Evolutionary conservation across 495 filamentous ascomycete species (phyloP).

Genomic region (Melanomma pulvis-pyrius): DNA sequence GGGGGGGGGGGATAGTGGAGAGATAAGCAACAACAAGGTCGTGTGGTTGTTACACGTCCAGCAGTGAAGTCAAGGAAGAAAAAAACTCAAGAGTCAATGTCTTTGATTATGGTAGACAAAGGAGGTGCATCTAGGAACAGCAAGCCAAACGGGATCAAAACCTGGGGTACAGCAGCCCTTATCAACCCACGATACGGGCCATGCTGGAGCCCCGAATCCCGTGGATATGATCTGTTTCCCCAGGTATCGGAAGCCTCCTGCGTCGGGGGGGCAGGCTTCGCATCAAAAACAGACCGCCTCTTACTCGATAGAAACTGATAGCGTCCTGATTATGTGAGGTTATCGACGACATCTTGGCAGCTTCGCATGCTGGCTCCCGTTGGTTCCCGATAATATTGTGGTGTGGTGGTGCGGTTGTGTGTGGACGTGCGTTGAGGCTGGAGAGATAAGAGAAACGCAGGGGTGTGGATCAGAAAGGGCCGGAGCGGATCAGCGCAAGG

Average conservation of each 20-base stretch:
- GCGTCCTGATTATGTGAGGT: constrained; percentile 29
- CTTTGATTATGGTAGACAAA: constrained; percentile 21
- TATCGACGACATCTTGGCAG: constrained; percentile 29
- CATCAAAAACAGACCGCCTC: constrained; percentile 1
- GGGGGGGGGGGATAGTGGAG: constrained; percentile 1
- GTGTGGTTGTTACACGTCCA: background rate
- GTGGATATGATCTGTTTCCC: background rate
- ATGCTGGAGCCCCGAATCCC: background rate
- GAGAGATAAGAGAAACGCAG: constrained; percentile 22
- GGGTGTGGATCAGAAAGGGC: background rate
- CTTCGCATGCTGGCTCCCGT: background rate
- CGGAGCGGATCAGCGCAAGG: constrained; percentile 2
- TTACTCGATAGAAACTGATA: constrained; percentile 40
- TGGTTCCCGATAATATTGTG: constrained; percentile 1
- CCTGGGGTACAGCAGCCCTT: constrained; percentile 37
- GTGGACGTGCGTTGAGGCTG: constrained; percentile 10
- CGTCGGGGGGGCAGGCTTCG: constrained; percentile 5
- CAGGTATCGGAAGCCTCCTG: constrained; percentile 11
- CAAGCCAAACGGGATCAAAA: constrained; percentile 17
- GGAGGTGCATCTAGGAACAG: constrained; percentile 16
- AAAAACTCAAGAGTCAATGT: background rate
- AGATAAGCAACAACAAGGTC: constrained; percentile 35
- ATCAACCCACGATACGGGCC: constrained; percentile 25
- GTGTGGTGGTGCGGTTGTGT: background rate
- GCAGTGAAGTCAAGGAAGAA: constrained; percentile 1